phyloP scores from a whole-genome alignment of 768 basidiomycete genomes.

The Rhizopogon sp. region DNA sequence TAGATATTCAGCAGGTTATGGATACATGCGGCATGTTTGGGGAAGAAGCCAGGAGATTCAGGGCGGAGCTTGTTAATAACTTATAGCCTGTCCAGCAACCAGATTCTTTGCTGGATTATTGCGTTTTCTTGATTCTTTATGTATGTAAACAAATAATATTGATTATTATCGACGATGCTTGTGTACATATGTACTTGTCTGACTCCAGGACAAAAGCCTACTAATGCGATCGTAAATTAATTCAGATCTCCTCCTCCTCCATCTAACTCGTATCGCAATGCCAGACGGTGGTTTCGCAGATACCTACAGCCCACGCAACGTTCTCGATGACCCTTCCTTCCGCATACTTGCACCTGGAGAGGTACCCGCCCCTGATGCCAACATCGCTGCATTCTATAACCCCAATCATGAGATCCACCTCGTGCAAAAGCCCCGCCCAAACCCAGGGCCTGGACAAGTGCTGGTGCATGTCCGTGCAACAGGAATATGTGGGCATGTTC shows the following conservation, averaged over 20 bases:
- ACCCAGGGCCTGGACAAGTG: constrained; percentile 61
- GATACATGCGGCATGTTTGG: no score
- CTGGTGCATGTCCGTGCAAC: constrained; percentile 63
- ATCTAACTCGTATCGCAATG: constrained; percentile 9
- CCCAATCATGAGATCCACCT: constrained; percentile 59
- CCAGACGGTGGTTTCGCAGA: constrained; percentile 28
- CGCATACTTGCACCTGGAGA: constrained; percentile 47
- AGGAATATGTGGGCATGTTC: constrained; percentile 60
- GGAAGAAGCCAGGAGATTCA: no score
- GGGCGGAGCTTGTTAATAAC: no score
- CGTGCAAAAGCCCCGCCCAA: constrained; percentile 58
- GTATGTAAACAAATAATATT: no score
- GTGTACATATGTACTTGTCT: no score
- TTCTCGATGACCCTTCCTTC: constrained; percentile 52
- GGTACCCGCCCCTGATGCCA: constrained; percentile 40
- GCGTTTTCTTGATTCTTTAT: no score
- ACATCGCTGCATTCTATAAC: constrained; percentile 64
- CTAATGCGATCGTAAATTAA: no score
- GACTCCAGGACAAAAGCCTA: no score
- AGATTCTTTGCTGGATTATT: no score
- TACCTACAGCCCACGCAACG: constrained; percentile 50
- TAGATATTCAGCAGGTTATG: no score
- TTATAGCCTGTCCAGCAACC: no score
- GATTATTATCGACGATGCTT: no score
- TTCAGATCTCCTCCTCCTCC: neutral